Evolutionary conservation across 768 basidiomycete genomes (phyloP), one percentile per base, ranked within the genome.

Genomic region (Basidioascus undulatus): DNA sequence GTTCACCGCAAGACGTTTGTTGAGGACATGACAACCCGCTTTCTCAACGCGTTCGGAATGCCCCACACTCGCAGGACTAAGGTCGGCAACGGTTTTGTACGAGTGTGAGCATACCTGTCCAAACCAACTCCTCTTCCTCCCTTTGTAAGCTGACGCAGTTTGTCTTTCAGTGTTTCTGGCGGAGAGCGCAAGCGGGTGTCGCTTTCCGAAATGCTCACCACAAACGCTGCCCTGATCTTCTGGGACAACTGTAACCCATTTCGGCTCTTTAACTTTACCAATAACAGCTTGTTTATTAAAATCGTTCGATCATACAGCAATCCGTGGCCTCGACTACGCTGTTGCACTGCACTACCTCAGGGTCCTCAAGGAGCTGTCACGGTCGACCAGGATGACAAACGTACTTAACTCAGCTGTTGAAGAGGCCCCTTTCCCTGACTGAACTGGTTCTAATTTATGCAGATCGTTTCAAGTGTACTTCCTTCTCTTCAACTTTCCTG

Each of bases 141-240:
- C n/a, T n/a, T n/a, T n/a, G n/a, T n/a, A n/a, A n/a, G n/a, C n/a
- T n/a, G n/a, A n/a, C n/a, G n/a, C n/a, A n/a, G n/a, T n/a, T n/a
- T n/a, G n/a, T n/a, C n/a, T n/a, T n/a, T n/a, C n/a, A n/a, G 43
- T 16, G 43, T 44, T 10, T 34, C 32, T 19, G 43, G 43, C 25
- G 43, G 43, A 13, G 43, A 44, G 37, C 15, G 37, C 15, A 44
- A 44, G 37, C 27, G 43, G 32, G 43, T 44, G 21, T 39, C 43
- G 10, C 15, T 44, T 10, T n/a, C 32, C 26, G 32, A 45, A 28
- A 34, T 41, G 28, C 35, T 49, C 25, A 9, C 42, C 2, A 41
- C 40, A 8, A 41, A 42, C 31, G 48, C 48, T 6, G 42, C 45
- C 12, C 4, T 49, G n/a, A 21, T 43, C 13, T 39, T 23, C 30